Conservation (phyloP, 2,329 filamentous ascomycete genomes). For the Magnaporthiopsis incrustans region DNA sequence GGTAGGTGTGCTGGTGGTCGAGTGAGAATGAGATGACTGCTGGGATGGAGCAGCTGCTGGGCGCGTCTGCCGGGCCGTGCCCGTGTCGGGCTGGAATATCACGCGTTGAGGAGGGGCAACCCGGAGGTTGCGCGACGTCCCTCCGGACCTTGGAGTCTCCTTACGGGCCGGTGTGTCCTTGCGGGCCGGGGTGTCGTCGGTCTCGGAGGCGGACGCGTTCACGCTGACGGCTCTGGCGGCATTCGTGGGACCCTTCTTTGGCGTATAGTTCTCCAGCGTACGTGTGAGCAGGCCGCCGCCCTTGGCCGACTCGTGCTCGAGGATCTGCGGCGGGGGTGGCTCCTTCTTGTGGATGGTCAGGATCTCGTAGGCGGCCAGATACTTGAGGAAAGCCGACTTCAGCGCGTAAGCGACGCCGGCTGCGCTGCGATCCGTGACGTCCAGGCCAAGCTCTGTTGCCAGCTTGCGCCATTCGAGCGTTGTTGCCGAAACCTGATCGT, state of each 20-base stretch:
- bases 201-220: slow-evolving; percentile 28
- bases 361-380: slow-evolving; percentile 82
- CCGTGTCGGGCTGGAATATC: slow-evolving; percentile 76
- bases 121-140: slow-evolving; percentile 58
- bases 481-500: slow-evolving; percentile 75
- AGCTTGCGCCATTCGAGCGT: slow-evolving; percentile 82
- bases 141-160: slow-evolving; percentile 43
- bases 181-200: slow-evolving; percentile 50
- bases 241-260: slow-evolving; percentile 25
- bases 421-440: slow-evolving; percentile 56
- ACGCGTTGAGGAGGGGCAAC: slow-evolving; percentile 80
- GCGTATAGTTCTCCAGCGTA: slow-evolving; percentile 64
- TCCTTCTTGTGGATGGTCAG: slow-evolving; percentile 67
- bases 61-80: slow-evolving; percentile 54
- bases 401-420: slow-evolving; percentile 78
- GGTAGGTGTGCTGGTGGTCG: slow-evolving; percentile 18
- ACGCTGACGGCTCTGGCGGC: slow-evolving; percentile 19
- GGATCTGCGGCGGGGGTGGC: slow-evolving; percentile 78
- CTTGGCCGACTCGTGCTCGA: slow-evolving; percentile 82
- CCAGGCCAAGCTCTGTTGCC: slow-evolving; percentile 65
- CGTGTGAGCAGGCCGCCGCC: slow-evolving; percentile 71
- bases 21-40: slow-evolving; percentile 26
- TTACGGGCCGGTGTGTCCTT: slow-evolving; percentile 48
- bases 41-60: slow-evolving; percentile 36
- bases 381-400: slow-evolving; percentile 86